Percentiles rank a stretch among this genome's conserved stretches.
These are phyloP conservation scores for Dictyostelium brefeldianum DNA, from an alignment of 78 protist genomes.

Conservation along the genomic window DNA sequence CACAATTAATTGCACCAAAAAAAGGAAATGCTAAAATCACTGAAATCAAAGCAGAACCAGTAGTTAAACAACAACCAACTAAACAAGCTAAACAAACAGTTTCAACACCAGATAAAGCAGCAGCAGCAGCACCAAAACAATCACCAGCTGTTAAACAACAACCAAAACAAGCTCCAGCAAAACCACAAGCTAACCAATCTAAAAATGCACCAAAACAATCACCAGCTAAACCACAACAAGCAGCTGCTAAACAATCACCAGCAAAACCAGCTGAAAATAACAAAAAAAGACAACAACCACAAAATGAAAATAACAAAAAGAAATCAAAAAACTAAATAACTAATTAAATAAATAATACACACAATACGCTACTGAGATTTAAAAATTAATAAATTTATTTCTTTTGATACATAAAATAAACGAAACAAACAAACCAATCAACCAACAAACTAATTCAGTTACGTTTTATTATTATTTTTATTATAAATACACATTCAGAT, in stretches of 20 bases:
- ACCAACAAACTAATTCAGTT: too few species aligned
- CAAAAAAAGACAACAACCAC: slow-evolving; percentile 22
- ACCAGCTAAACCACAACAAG: slow-evolving; percentile 1
- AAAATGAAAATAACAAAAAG: slow-evolving; percentile 17
- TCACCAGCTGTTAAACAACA: slow-evolving; percentile 8
- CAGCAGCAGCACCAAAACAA: not conserved
- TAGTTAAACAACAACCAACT: not conserved
- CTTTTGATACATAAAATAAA: too few species aligned
- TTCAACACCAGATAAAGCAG: not conserved
- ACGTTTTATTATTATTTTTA: too few species aligned
- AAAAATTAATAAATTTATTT: too few species aligned
- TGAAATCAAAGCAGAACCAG: not conserved
- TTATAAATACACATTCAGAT: too few species aligned
- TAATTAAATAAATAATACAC: not conserved
- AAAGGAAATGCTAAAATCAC: not conserved
- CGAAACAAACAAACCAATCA: too few species aligned
- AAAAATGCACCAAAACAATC: slow-evolving; percentile 12
- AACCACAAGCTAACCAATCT: slow-evolving; percentile 5
- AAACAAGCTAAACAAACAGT: not conserved
- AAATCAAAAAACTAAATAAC: slow-evolving; percentile 7
- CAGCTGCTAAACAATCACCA: slow-evolving; percentile 4
- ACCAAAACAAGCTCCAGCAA: slow-evolving; percentile 17
- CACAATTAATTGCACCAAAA: not conserved
- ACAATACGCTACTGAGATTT: too few species aligned
- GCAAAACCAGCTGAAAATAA: not conserved